phyloP scores from a whole-genome alignment of 208 protist genomes.

The Jaenimonas drosophilae region DNA sequence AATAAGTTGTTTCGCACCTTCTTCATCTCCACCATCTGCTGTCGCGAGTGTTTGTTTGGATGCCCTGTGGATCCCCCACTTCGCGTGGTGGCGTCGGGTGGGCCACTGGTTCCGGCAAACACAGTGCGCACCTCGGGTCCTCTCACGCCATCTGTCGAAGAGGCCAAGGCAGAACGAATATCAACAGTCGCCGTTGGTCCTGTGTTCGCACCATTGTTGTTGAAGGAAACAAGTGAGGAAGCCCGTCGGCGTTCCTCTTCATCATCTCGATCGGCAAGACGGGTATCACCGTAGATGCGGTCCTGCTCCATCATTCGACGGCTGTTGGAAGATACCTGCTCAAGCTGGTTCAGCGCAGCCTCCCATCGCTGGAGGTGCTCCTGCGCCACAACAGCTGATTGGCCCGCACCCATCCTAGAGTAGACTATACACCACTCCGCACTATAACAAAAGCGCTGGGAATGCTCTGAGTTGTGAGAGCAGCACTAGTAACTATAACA shows the following conservation, averaged over 20 bases:
- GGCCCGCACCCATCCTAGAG: slow-evolving; percentile 61
- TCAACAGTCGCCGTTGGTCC: no score
- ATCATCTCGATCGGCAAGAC: not conserved
- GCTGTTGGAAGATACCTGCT: slow-evolving; percentile 40
- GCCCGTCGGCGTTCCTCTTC: slow-evolving; percentile 10
- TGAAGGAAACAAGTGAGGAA: slow-evolving; percentile 70
- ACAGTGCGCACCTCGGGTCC: no score
- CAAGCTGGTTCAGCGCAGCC: slow-evolving; percentile 40
- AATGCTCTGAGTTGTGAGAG: no score
- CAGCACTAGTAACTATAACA: no score
- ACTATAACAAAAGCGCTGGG: no score
- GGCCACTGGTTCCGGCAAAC: no score
- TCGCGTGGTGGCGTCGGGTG: no score
- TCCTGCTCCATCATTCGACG: slow-evolving; percentile 44
- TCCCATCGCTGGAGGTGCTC: slow-evolving; percentile 74
- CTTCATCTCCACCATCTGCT: slow-evolving; percentile 60
- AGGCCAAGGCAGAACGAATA: no score
- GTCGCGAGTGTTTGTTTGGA: slow-evolving; percentile 51
- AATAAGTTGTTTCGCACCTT: slow-evolving; percentile 62
- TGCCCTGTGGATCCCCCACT: no score
- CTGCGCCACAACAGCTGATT: slow-evolving; percentile 35
- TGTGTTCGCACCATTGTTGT: slow-evolving; percentile 9
- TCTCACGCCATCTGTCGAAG: no score
- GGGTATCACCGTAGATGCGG: slow-evolving; percentile 32
- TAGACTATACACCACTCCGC: no score